Base-by-base conservation (phyloP, 1,139 yeast genomes). In the Groenewaldozyma auringiensis region DNA sequence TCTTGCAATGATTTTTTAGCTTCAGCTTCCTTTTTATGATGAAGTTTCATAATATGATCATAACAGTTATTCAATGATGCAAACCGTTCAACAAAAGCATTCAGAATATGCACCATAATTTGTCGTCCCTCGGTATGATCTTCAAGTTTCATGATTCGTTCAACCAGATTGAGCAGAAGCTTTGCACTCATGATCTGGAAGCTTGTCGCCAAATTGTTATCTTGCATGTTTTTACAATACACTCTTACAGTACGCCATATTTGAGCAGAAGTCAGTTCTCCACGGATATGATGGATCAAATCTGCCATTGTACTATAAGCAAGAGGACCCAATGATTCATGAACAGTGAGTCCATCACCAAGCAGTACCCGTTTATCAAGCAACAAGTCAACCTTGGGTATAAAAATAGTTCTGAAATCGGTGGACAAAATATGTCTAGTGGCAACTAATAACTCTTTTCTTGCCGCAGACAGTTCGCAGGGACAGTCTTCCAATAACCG, bases 171-270 rank as follows among this genome's bases (percentile, higher is more conserved):
- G 52, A 92, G 68, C 33, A 94, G 67, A 33, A 94, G 70, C 64
- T 89, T 92, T 3, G 97, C 96, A 67, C 96, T 86, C 97, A 92
- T 88, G 18, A 92, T 86, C 63, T 94, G 98, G 37, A 89, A 95
- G 4, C 95, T 86, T 48, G 88, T 74, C 1, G 95, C 94, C 53
- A 94, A 68, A 0, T 94, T 71, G 54, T 79, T 81, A 60, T 92
- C 97, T 55, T 83, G 84, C 53, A 94, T 70, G 55, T 87, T 79
- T 36, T 75, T 78, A 58, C 96, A 84, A 61, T 87, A 94, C 46
- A 87, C 84, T 41, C 74, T 75, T 2, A 94, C 94, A 0, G 96
- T 86, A 48, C 84, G 82, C 82, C 95, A 83, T 9, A 92, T 84
- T 60, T 88, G 96, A 35, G 78, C 79, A 1, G 94, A 79, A 1